Percentiles rank a stretch among this genome's conserved stretches.
Evolutionary conservation across 257 asterid species (phyloP).

Genomic region (Przewalskia tangutica): DNA sequence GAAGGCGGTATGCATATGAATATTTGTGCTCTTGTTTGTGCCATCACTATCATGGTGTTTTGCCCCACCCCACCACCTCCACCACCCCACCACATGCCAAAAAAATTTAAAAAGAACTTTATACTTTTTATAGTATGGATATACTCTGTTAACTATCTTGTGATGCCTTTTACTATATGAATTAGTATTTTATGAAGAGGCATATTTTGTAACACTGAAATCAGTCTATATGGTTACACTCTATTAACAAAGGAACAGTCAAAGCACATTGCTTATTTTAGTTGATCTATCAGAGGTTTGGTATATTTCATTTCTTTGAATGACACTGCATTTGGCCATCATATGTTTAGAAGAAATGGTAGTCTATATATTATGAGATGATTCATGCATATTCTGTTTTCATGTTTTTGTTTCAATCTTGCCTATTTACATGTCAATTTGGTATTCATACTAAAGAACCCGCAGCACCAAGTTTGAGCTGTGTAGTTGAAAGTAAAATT

Average conservation of each 20-base stretch:
- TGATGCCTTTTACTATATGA: neutral
- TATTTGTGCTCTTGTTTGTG: neutral
- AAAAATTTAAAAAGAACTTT: neutral
- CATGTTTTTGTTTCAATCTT: neutral
- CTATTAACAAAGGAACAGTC: neutral
- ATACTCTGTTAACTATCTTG: neutral
- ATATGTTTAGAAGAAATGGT: neutral
- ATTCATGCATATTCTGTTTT: neutral
- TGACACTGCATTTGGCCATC: neutral
- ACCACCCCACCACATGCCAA: neutral
- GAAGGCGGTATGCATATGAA: constrained; percentile 45
- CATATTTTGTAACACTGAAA: neutral
- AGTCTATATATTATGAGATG: neutral
- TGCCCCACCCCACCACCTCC: no score
- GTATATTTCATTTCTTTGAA: neutral
- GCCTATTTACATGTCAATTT: neutral
- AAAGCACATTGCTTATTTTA: neutral
- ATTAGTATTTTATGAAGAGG: neutral
- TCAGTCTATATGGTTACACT: neutral
- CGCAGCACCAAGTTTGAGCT: neutral
- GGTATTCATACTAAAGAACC: neutral
- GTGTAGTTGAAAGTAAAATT: neutral
- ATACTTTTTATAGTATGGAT: neutral
- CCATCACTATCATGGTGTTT: neutral
- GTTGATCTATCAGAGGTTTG: neutral